Evolutionary conservation across 2,329 filamentous ascomycete species (phyloP).

Genomic region (Mycocentrospora acerina): DNA sequence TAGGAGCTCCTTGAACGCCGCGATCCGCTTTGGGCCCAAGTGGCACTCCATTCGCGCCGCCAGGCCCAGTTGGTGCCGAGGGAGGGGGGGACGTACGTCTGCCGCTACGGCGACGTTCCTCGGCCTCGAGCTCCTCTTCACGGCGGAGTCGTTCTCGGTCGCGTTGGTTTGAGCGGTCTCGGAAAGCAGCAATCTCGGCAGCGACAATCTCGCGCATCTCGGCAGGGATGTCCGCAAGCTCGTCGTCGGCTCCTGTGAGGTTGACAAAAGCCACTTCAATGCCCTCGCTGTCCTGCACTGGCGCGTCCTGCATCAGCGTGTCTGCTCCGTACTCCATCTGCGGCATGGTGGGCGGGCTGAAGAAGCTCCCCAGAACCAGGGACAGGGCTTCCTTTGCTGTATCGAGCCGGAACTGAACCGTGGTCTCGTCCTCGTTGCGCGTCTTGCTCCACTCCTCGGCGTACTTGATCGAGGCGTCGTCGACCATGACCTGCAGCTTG

Average conservation of each 20-base stretch:
- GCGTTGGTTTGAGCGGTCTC: conserved; percentile 83
- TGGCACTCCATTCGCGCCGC: conserved; percentile 71
- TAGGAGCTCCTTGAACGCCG: conserved; percentile 72
- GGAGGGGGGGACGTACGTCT: conserved; percentile 70
- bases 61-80: conserved; percentile 62
- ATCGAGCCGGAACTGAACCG: conserved; percentile 68
- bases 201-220: conserved; percentile 96
- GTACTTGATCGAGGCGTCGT: conserved; percentile 80
- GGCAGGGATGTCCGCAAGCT: conserved; percentile 89
- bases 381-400: conserved; percentile 68
- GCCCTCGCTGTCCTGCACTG: conserved; percentile 57
- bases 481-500: conserved; percentile 69
- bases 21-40: conserved; percentile 67
- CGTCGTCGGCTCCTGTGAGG: conserved; percentile 73
- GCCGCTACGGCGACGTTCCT: conserved; percentile 72
- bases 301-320: conserved; percentile 64
- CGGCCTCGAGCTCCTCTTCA: conserved; percentile 90
- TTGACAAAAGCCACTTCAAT: conserved; percentile 90
- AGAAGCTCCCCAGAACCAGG: conserved; percentile 68
- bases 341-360: conserved; percentile 58
- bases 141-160: conserved; percentile 84
- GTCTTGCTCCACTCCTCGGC: conserved; percentile 77
- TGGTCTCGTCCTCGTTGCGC: conserved; percentile 63
- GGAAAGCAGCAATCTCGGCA: conserved; percentile 89
- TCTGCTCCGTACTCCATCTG: conserved; percentile 65